Conservation (phyloP, 495 filamentous ascomycete genomes). For the Hypoxylon trugodes region DNA sequence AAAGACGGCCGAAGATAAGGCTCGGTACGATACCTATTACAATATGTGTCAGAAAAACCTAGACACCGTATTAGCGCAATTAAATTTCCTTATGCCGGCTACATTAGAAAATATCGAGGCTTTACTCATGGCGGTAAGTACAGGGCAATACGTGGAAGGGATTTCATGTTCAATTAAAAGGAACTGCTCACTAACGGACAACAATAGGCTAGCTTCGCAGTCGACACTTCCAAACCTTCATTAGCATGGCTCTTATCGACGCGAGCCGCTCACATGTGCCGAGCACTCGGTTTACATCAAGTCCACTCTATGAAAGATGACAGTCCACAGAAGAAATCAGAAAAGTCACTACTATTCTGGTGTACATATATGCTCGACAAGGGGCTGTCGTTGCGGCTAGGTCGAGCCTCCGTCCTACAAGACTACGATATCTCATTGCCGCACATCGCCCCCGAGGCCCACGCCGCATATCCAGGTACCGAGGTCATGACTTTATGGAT, state of each 20-base stretch:
- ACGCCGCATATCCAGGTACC: conserved; percentile 46
- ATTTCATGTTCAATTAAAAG: background rate
- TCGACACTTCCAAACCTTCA: conserved; percentile 70
- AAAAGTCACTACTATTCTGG: conserved; percentile 67
- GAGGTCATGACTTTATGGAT: conserved; percentile 59
- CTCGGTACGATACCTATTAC: conserved; percentile 51
- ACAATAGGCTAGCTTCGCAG: conserved; percentile 57
- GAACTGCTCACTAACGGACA: background rate
- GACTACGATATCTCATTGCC: conserved; percentile 71
- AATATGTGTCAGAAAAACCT: conserved; percentile 64
- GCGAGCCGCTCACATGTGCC: conserved; percentile 65
- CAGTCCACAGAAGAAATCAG: conserved; percentile 44
- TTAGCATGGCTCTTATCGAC: conserved; percentile 69
- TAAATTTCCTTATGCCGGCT: conserved; percentile 67
- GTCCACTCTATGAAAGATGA: conserved; percentile 60
- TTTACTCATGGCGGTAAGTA: conserved; percentile 64
- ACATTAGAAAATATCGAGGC: conserved; percentile 67
- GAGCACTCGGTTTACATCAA: conserved; percentile 71
- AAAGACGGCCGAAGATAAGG: conserved; percentile 44
- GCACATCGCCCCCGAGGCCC: conserved; percentile 45
- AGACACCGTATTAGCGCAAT: conserved; percentile 63
- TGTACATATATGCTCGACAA: conserved; percentile 68
- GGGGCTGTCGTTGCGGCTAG: conserved; percentile 68
- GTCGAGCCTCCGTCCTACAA: conserved; percentile 66
- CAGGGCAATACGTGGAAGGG: background rate